A percentile compares a stretch with the other conserved stretches of the same genome.
phyloP scores from a whole-genome alignment of 2,329 filamentous ascomycete genomes.

The Ascosphaera apis region DNA sequence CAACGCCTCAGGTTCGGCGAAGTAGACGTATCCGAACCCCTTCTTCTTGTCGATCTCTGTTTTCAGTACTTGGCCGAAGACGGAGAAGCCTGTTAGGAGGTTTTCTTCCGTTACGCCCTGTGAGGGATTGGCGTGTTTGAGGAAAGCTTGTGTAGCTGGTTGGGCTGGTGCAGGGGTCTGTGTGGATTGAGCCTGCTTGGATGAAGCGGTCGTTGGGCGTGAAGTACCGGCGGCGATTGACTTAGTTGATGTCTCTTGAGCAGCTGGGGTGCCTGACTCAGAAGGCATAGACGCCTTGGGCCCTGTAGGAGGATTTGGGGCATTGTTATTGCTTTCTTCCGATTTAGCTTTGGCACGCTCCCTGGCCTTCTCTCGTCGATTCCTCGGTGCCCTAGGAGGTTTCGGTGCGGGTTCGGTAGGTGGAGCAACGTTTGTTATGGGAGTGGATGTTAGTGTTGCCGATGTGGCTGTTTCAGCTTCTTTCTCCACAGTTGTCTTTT shows the following conservation, averaged over 20 bases:
- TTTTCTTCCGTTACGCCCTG: conserved; percentile 74
- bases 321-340: neutral
- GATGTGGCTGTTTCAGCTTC: conserved; percentile 1
- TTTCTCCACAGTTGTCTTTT: neutral
- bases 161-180: conserved; percentile 7
- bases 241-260: too few relatives aligned
- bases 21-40: conserved; percentile 83
- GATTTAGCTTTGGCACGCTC: conserved; percentile 4
- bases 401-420: conserved; percentile 5
- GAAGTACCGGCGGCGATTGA: neutral
- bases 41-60: conserved; percentile 92
- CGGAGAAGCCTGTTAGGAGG: conserved; percentile 49
- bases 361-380: conserved; percentile 4
- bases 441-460: conserved; percentile 3
- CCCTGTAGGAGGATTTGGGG: neutral
- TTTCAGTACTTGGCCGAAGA: conserved; percentile 50
- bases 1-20: conserved; percentile 47
- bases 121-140: conserved; percentile 68
- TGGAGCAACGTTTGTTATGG: conserved; percentile 2
- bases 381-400: conserved; percentile 2
- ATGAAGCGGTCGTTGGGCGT: conserved; percentile 1
- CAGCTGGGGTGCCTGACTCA: neutral
- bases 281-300: neutral
- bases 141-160: conserved; percentile 32
- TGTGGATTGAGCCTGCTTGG: conserved; percentile 6